These are phyloP conservation scores for Paxillus ammoniavirescens DNA, from an alignment of 768 basidiomycete species.

Conservation along the genomic window DNA sequence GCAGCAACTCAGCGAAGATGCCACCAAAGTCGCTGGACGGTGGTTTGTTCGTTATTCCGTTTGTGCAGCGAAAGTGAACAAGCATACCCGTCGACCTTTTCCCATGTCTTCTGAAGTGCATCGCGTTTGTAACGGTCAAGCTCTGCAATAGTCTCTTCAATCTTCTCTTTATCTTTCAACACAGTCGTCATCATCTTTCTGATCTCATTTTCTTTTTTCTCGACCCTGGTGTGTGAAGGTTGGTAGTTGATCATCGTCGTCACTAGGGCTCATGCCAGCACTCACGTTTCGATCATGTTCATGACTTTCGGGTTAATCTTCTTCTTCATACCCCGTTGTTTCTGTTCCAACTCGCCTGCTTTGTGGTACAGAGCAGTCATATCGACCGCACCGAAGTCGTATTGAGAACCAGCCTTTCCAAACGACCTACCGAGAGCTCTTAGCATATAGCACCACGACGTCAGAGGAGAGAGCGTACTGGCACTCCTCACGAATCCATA, in stretches of 20 bases:
- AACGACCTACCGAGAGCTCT: slow-evolving; percentile 58
- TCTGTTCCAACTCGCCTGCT: slow-evolving; percentile 69
- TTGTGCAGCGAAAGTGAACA: background rate
- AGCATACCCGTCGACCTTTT: slow-evolving; percentile 85
- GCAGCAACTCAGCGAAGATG: slow-evolving; percentile 93
- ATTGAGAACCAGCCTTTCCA: slow-evolving; percentile 75
- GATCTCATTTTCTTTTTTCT: slow-evolving; percentile 86
- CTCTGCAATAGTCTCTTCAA: slow-evolving; percentile 90
- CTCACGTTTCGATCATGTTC: slow-evolving; percentile 92
- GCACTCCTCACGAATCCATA: slow-evolving; percentile 89
- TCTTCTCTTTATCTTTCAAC: slow-evolving; percentile 90
- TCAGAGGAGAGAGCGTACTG: slow-evolving; percentile 51
- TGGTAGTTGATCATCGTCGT: background rate
- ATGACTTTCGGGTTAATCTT: slow-evolving; percentile 95
- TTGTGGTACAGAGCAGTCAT: slow-evolving; percentile 57
- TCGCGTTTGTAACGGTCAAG: slow-evolving; percentile 94
- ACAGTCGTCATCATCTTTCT: slow-evolving; percentile 89
- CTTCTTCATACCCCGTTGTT: slow-evolving; percentile 88
- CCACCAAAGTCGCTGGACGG: slow-evolving; percentile 83
- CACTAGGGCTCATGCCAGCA: background rate
- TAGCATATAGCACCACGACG: background rate
- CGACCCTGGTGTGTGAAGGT: slow-evolving; percentile 55
- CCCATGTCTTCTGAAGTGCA: slow-evolving; percentile 92
- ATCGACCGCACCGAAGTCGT: slow-evolving; percentile 73
- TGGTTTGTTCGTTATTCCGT: background rate